Conservation (phyloP, 2,329 filamentous ascomycete species). For the Fusarium torreyae region DNA sequence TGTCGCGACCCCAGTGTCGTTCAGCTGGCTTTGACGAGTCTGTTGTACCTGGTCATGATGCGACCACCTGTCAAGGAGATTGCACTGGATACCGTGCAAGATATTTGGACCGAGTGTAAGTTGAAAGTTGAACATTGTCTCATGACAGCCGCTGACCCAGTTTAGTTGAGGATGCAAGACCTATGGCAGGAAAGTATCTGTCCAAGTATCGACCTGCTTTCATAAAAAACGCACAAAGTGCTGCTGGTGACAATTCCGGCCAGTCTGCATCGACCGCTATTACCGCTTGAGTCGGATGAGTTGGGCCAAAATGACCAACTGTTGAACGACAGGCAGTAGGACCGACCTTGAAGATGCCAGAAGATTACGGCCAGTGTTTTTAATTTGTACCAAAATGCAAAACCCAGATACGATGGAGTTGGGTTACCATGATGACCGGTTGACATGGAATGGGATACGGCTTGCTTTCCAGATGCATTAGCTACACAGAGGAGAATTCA, state of each 20-base stretch:
- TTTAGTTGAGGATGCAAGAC: slow-evolving; percentile 73
- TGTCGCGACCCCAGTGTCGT: slow-evolving; percentile 77
- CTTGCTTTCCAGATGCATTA: slow-evolving; percentile 12
- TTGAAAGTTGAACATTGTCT: slow-evolving; percentile 30
- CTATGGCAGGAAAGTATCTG: slow-evolving; percentile 74
- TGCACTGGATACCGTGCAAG: slow-evolving; percentile 75
- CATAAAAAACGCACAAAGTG: slow-evolving; percentile 52
- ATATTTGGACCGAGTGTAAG: slow-evolving; percentile 77
- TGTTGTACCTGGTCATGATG: slow-evolving; percentile 78
- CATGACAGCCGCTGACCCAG: slow-evolving; percentile 35
- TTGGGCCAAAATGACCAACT: slow-evolving; percentile 2
- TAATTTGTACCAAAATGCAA: slow-evolving; percentile 26
- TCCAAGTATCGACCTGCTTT: slow-evolving; percentile 73
- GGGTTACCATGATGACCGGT: slow-evolving; percentile 16
- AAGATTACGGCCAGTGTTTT: not conserved
- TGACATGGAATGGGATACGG: slow-evolving; percentile 3
- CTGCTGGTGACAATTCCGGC: slow-evolving; percentile 40
- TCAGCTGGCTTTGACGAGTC: slow-evolving; percentile 73
- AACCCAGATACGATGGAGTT: slow-evolving; percentile 16
- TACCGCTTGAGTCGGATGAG: slow-evolving; percentile 46
- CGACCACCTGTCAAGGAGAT: slow-evolving; percentile 74
- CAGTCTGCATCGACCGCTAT: slow-evolving; percentile 50
- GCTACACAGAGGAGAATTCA: slow-evolving; percentile 7
- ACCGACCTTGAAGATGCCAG: not conserved
- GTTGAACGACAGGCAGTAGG: not conserved